phyloP scores from a whole-genome alignment of 176 grass and related monocot species.

The Thinopyrum elongatum region DNA sequence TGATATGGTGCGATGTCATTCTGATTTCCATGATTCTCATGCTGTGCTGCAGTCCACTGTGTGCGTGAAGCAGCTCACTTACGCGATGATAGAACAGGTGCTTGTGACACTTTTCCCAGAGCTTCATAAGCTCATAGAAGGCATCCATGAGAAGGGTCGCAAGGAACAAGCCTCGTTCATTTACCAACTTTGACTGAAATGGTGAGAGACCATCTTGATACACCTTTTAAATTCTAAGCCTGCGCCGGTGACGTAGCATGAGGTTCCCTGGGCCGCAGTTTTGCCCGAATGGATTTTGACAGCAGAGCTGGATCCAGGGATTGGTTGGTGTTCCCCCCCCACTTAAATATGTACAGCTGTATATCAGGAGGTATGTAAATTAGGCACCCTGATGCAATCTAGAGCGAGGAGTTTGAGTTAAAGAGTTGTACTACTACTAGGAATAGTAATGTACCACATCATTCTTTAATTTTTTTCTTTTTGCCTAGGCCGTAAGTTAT shows the following conservation, averaged over 20 bases:
- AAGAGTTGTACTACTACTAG: background rate
- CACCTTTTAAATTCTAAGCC: background rate
- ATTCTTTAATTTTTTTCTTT: conserved; percentile 41
- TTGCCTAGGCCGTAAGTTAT: background rate
- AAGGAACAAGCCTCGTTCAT: conserved; percentile 43
- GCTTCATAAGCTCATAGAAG: conserved; percentile 59
- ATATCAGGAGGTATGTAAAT: conserved; percentile 42
- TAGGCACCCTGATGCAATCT: conserved; percentile 26
- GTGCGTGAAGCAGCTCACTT: conserved; percentile 89
- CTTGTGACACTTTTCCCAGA: conserved; percentile 84
- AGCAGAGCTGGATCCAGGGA: conserved; percentile 8
- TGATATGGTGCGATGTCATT: background rate
- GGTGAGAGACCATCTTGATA: conserved; percentile 2
- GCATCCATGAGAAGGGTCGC: conserved; percentile 76
- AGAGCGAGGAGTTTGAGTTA: background rate
- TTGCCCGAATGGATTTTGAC: conserved; percentile 15
- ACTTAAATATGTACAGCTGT: conserved; percentile 38
- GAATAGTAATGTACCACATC: conserved; percentile 14
- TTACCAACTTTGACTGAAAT: conserved; percentile 38
- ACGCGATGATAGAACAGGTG: conserved; percentile 69
- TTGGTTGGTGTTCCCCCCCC: background rate
- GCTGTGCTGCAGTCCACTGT: conserved; percentile 78
- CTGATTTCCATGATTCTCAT: conserved; percentile 2
- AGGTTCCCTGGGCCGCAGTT: background rate
- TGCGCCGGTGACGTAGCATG: background rate